Evolutionary conservation across 495 filamentous ascomycete genomes (phyloP).

Genomic region (Monascus purpureus): DNA sequence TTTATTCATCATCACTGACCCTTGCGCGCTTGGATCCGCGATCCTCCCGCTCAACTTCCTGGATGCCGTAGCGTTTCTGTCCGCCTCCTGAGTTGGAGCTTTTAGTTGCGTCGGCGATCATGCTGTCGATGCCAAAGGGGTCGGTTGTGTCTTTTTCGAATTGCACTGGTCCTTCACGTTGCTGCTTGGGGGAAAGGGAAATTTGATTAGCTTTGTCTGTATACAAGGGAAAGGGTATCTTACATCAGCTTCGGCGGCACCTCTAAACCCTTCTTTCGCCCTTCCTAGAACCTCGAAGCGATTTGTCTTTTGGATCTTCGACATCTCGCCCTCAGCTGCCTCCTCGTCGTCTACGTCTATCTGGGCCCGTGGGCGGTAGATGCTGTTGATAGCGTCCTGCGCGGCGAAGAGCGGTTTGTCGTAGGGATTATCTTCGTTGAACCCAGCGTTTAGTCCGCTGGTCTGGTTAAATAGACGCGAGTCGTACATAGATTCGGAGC

Average conservation of each 20-base stretch:
- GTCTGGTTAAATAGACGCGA: constrained; percentile 90
- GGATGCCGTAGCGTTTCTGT: constrained; percentile 74
- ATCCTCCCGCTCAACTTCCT: constrained; percentile 47
- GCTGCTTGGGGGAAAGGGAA: too few relatives aligned
- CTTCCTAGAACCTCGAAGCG: constrained; percentile 80
- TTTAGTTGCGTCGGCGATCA: constrained; percentile 63
- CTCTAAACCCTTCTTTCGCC: constrained; percentile 78
- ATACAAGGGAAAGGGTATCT: constrained; percentile 15
- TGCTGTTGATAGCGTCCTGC: constrained; percentile 88
- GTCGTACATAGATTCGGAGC: constrained; percentile 89
- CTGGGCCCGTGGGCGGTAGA: constrained; percentile 71
- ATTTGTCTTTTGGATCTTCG: constrained; percentile 67
- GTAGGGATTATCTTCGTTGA: constrained; percentile 97
- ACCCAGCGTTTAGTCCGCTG: constrained; percentile 73
- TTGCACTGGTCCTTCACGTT: constrained; percentile 81
- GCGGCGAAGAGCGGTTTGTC: constrained; percentile 96
- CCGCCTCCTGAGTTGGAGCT: constrained; percentile 39
- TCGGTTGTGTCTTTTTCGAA: constrained; percentile 88
- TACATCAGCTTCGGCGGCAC: constrained; percentile 74
- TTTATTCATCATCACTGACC: constrained; percentile 55
- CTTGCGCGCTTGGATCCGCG: constrained; percentile 62
- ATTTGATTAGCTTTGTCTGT: constrained; percentile 11
- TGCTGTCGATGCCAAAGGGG: constrained; percentile 85
- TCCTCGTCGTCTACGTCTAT: constrained; percentile 61
- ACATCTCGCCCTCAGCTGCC: constrained; percentile 68